Percentiles rank a stretch among this genome's conserved stretches.
These are phyloP conservation scores for Neofusicoccum cordaticola DNA, from an alignment of 2,329 filamentous ascomycete species.

Conservation along the genomic window DNA sequence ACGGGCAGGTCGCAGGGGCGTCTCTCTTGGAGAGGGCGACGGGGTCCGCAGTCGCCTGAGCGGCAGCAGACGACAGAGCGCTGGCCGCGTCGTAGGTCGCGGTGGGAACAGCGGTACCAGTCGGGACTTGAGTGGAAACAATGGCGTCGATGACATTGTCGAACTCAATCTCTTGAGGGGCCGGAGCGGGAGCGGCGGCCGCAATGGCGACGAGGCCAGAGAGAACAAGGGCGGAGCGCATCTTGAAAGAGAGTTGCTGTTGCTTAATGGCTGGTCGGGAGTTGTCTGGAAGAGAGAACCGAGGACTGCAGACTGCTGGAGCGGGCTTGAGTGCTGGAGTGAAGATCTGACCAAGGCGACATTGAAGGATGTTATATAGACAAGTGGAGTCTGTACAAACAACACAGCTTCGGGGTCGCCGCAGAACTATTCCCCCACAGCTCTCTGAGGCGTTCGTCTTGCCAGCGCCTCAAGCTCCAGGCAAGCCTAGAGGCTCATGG, in stretches of 20 bases:
- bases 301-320: not conserved
- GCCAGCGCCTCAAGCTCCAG: not conserved
- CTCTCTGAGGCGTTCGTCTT: not conserved
- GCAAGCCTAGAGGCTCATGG: not conserved
- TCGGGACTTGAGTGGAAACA: conserved; percentile 22
- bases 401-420: not conserved
- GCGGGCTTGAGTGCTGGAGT: not conserved
- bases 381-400: not conserved
- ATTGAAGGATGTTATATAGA: not conserved
- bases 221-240: not conserved
- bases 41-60: not conserved
- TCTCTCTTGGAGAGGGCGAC: not conserved
- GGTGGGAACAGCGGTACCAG: conserved; percentile 23
- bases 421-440: not conserved
- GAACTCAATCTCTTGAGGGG: conserved; percentile 34
- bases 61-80: conserved; percentile 22
- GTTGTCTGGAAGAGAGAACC: not conserved
- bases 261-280: not conserved
- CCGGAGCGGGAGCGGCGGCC: not conserved
- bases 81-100: conserved; percentile 25
- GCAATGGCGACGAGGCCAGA: not conserved
- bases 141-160: conserved; percentile 27
- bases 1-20: too few species aligned
- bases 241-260: not conserved
- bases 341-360: not conserved